Evolutionary conservation across 2,329 filamentous ascomycete genomes (phyloP).

Genomic region (Trichoderma sp.): DNA sequence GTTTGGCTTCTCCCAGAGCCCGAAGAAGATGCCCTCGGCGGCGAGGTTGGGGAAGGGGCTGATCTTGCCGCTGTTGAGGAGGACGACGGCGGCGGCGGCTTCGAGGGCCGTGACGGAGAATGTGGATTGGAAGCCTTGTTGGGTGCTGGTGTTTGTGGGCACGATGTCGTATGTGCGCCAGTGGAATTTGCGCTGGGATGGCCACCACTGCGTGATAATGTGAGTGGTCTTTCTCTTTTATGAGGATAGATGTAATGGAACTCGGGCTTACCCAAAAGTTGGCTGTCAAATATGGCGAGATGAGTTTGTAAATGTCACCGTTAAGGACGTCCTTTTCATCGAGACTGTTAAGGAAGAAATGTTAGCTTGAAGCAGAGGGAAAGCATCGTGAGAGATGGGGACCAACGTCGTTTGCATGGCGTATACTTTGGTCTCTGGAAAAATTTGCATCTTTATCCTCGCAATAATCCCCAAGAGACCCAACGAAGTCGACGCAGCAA

Average conservation of each 20-base stretch:
- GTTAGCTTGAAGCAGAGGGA: not conserved
- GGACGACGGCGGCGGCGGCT: constrained; percentile 38
- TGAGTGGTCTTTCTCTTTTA: not conserved
- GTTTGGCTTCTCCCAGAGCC: constrained; percentile 48
- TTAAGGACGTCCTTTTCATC: constrained; percentile 47
- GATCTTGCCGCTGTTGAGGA: constrained; percentile 48
- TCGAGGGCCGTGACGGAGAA: constrained; percentile 48
- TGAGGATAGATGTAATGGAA: not conserved
- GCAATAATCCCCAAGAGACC: constrained; percentile 48
- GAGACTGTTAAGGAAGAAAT: constrained; percentile 30
- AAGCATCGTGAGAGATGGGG: not conserved
- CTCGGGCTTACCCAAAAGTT: constrained; percentile 45
- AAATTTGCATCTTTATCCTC: constrained; percentile 48
- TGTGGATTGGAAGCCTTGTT: constrained; percentile 51
- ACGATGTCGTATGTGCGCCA: constrained; percentile 52
- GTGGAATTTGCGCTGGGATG: constrained; percentile 49
- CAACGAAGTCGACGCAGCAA: constrained; percentile 50
- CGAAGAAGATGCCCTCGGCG: constrained; percentile 49
- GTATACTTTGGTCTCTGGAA: constrained; percentile 50
- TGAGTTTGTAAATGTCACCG: constrained; percentile 49
- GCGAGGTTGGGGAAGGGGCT: constrained; percentile 47
- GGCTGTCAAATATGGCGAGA: constrained; percentile 49
- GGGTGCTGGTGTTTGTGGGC: constrained; percentile 36
- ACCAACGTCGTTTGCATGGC: constrained; percentile 48
- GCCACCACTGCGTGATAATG: constrained; percentile 45